These are phyloP conservation scores for Trichoderma sp. DNA, from an alignment of 2,329 filamentous ascomycete genomes.

Conservation along the genomic window DNA sequence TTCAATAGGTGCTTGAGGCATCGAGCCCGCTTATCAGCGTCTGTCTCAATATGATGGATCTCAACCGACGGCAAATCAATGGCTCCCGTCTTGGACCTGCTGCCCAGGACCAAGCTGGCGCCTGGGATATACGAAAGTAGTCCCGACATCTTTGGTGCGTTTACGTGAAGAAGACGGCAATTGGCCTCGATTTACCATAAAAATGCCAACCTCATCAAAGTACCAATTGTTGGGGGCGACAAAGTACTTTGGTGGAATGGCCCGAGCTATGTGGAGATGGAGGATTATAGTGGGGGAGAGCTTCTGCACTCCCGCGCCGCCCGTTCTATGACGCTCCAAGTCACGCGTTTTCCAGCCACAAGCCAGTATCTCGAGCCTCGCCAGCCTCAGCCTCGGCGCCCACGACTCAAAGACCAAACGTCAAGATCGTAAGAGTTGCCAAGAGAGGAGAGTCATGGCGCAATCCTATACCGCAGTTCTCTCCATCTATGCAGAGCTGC, in stretches of 20 bases:
- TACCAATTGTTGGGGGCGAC: slow-evolving; percentile 21
- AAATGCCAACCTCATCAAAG: slow-evolving; percentile 4
- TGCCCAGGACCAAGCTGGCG: slow-evolving; percentile 37
- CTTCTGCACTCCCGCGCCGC: slow-evolving; percentile 13
- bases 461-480: slow-evolving; percentile 31
- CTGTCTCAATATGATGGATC: slow-evolving; percentile 78
- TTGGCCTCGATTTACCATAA: not conserved
- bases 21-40: slow-evolving; percentile 75
- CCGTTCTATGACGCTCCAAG: slow-evolving; percentile 21
- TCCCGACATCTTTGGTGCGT: slow-evolving; percentile 38
- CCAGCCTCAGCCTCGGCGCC: not conserved
- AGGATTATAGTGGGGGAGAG: slow-evolving; percentile 14
- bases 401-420: not conserved
- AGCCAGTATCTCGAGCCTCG: not conserved
- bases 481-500: slow-evolving; percentile 65
- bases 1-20: slow-evolving; percentile 89
- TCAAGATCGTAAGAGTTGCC: not conserved
- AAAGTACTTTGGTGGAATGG: slow-evolving; percentile 1
- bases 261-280: slow-evolving; percentile 18
- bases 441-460: slow-evolving; percentile 30
- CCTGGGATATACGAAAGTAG: slow-evolving; percentile 43
- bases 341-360: slow-evolving; percentile 27
- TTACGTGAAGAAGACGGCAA: not conserved
- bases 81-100: slow-evolving; percentile 37
- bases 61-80: slow-evolving; percentile 69